A percentile compares a stretch with the other conserved stretches of the same genome.
Conservation (phyloP, 345 rosid species). For the Lepidium aucheri region DNA sequence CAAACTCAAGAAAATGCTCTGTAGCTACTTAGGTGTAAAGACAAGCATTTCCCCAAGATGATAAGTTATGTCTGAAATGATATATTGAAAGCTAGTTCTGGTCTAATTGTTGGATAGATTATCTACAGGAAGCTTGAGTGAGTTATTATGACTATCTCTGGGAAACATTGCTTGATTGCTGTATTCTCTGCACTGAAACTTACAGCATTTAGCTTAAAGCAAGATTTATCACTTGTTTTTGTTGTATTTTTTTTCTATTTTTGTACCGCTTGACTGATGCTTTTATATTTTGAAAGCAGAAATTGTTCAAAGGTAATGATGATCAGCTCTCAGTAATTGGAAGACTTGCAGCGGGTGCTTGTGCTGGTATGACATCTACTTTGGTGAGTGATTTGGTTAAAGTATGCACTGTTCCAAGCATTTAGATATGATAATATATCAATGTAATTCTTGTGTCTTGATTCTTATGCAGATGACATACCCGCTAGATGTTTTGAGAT, state of each 20-base stretch:
- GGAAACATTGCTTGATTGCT: background rate
- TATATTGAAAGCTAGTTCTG: background rate
- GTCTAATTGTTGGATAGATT: background rate
- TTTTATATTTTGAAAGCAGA: constrained; percentile 40
- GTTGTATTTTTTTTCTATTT: background rate
- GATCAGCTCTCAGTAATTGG: constrained; percentile 77
- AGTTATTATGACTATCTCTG: background rate
- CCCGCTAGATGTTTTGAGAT: constrained; percentile 89
- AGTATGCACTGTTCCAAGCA: background rate
- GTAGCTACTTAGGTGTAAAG: background rate
- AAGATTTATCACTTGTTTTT: background rate
- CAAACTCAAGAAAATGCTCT: background rate
- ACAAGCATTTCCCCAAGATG: background rate
- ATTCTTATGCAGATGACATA: constrained; percentile 59
- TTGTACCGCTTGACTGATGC: constrained; percentile 4
- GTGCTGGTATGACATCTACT: constrained; percentile 99
- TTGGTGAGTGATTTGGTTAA: constrained; percentile 47
- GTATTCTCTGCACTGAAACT: background rate
- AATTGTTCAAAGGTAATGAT: constrained; percentile 67
- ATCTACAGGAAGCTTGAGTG: background rate
- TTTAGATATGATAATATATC: background rate
- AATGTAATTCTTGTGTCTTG: background rate
- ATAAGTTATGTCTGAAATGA: background rate
- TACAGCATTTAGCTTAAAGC: background rate
- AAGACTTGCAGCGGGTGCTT: constrained; percentile 97